Evolutionary conservation across 768 basidiomycete species (phyloP).

Genomic region (Phaeolepiota aurea): DNA sequence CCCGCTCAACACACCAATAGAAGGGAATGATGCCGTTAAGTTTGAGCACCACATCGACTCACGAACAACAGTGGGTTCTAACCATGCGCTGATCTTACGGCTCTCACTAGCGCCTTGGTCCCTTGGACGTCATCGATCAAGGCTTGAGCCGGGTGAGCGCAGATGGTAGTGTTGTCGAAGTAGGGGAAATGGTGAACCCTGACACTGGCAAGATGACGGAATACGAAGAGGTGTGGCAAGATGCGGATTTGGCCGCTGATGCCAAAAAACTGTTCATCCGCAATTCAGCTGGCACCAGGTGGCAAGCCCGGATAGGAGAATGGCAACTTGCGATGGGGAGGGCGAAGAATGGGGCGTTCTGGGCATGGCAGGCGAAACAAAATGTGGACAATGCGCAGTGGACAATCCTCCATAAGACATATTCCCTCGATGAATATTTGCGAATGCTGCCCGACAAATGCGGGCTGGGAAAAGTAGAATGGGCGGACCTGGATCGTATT

Average conservation of each 20-base stretch:
- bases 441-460: not conserved
- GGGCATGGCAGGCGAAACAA: not conserved
- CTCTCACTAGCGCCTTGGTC: conserved; percentile 4
- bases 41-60: conserved; percentile 25
- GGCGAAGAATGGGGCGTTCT: not conserved
- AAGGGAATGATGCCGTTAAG: conserved; percentile 11
- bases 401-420: not conserved
- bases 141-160: too few species aligned
- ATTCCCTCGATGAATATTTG: too few species aligned
- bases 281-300: conserved; percentile 8
- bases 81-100: not conserved
- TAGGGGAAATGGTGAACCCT: conserved; percentile 25
- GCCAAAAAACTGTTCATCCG: conserved; percentile 8
- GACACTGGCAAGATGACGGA: conserved; percentile 15
- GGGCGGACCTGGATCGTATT: not conserved
- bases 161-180: conserved; percentile 21
- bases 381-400: not conserved
- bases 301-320: conserved; percentile 2
- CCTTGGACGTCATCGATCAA: conserved; percentile 11
- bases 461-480: not conserved
- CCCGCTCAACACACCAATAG: too few species aligned
- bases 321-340: conserved; percentile 1
- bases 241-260: conserved; percentile 13
- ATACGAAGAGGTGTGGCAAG: conserved; percentile 25
- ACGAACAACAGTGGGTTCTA: conserved; percentile 14